Conservation (phyloP, 1,139 yeast genomes). For the Yamadazyma dushanensis region DNA sequence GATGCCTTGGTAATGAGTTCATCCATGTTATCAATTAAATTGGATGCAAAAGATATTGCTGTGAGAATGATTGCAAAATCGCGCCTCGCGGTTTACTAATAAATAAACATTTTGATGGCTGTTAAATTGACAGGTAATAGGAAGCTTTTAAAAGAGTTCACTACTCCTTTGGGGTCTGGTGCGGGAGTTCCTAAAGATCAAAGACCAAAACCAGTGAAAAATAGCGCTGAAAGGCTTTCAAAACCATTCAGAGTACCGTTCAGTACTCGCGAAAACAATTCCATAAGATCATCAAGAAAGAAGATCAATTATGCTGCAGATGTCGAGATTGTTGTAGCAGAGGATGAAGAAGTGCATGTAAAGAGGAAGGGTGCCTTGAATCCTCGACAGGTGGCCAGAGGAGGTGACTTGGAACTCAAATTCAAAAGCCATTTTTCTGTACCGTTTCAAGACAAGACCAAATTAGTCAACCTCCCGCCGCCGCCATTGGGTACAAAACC, state of each 20-base stretch:
- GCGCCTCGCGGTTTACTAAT: conserved; percentile 3
- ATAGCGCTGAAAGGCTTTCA: conserved; percentile 35
- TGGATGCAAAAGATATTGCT: not conserved
- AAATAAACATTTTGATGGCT: conserved; percentile 4
- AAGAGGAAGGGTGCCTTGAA: conserved; percentile 52
- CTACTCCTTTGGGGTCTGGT: conserved; percentile 49
- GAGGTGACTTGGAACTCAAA: conserved; percentile 33
- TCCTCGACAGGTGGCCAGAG: conserved; percentile 33
- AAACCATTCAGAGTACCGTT: conserved; percentile 48
- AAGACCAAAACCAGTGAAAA: conserved; percentile 40
- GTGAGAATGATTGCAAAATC: conserved; percentile 1
- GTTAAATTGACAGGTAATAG: conserved; percentile 12
- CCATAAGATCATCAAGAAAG: conserved; percentile 25
- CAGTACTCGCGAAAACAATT: conserved; percentile 22
- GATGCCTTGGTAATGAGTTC: conserved; percentile 60
- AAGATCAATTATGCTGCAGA: conserved; percentile 31
- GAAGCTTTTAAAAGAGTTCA: conserved; percentile 38
- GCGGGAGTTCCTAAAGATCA: conserved; percentile 45
- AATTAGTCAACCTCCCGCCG: conserved; percentile 48
- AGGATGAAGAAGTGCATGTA: conserved; percentile 6
- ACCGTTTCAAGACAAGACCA: conserved; percentile 44
- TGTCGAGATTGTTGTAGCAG: conserved; percentile 19
- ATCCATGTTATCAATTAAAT: conserved; percentile 37
- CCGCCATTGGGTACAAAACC: conserved; percentile 82
- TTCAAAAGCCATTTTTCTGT: conserved; percentile 46